These are phyloP conservation scores for Fusarium stilboides DNA, from an alignment of 2,329 filamentous ascomycete species.

Conservation along the genomic window DNA sequence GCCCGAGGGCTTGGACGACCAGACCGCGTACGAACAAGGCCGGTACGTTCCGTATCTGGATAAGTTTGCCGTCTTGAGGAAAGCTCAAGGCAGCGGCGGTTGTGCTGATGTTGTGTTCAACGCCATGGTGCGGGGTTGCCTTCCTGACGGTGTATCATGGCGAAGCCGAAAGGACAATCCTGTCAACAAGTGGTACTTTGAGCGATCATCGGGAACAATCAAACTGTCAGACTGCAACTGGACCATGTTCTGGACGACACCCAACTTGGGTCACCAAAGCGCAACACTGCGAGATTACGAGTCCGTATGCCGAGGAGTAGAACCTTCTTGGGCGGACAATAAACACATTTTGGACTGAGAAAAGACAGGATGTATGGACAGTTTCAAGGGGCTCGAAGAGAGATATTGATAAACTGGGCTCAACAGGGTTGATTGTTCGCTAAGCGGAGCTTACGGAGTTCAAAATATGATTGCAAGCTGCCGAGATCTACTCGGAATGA, in stretches of 20 bases:
- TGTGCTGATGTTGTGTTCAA: slow-evolving; percentile 98
- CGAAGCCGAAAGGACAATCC: slow-evolving; percentile 90
- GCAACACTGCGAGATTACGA: slow-evolving; percentile 78
- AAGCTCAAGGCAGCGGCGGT: slow-evolving; percentile 89
- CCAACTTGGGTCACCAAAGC: slow-evolving; percentile 70
- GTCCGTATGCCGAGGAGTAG: slow-evolving; percentile 76
- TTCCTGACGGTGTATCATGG: slow-evolving; percentile 93
- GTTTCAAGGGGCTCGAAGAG: background rate
- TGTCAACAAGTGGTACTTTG: slow-evolving; percentile 99
- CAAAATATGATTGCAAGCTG: background rate
- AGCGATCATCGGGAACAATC: slow-evolving; percentile 85
- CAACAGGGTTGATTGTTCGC: background rate
- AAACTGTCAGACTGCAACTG: slow-evolving; percentile 87
- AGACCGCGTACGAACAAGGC: slow-evolving; percentile 67
- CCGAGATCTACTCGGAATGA: background rate
- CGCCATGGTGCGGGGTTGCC: slow-evolving; percentile 91
- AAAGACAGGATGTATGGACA: background rate
- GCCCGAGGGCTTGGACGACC: slow-evolving; percentile 72
- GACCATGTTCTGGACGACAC: slow-evolving; percentile 99
- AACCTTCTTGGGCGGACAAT: slow-evolving; percentile 74
- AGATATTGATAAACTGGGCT: background rate
- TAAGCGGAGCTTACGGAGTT: slow-evolving; percentile 4
- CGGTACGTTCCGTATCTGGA: slow-evolving; percentile 93
- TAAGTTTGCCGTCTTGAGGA: slow-evolving; percentile 94
- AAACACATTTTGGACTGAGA: slow-evolving; percentile 71